Percentiles rank a stretch among this genome's conserved stretches.
These are phyloP conservation scores for Zygoascus meyerae DNA, from an alignment of 1,139 yeast species.

Conservation along the genomic window DNA sequence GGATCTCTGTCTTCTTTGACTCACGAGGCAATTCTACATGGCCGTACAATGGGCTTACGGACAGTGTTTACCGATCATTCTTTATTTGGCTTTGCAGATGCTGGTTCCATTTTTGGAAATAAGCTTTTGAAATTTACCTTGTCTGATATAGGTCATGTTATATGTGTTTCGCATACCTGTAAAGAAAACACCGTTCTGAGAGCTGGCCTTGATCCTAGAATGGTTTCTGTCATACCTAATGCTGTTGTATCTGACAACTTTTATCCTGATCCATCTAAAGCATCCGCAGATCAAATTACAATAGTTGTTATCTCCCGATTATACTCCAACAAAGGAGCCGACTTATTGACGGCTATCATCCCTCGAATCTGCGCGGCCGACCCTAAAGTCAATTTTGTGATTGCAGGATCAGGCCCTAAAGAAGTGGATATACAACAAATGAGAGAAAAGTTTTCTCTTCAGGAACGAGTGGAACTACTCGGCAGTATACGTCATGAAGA, in stretches of 20 bases:
- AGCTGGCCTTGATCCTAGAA: constrained; percentile 71
- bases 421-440: constrained; percentile 90
- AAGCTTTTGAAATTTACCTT: constrained; percentile 78
- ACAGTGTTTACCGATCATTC: constrained; percentile 97
- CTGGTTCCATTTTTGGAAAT: constrained; percentile 79
- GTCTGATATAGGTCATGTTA: constrained; percentile 84
- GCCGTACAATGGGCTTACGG: constrained; percentile 83
- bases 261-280: constrained; percentile 45
- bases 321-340: constrained; percentile 96
- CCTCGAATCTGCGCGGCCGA: constrained; percentile 71
- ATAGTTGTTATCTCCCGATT: constrained; percentile 87
- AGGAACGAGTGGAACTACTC: constrained; percentile 77
- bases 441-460: constrained; percentile 81
- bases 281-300: constrained; percentile 45
- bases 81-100: constrained; percentile 85
- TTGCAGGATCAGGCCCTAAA: constrained; percentile 98
- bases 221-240: constrained; percentile 89
- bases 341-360: constrained; percentile 73
- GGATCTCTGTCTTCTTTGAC: constrained; percentile 84
- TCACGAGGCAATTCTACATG: constrained; percentile 87
- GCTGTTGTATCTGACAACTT: constrained; percentile 88
- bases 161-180: constrained; percentile 94
- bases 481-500: constrained; percentile 91
- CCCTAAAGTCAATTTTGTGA: constrained; percentile 64
- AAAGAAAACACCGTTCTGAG: constrained; percentile 92